Conservation (phyloP, 2,329 filamentous ascomycete genomes). For the Monosporascus cannonballus region DNA sequence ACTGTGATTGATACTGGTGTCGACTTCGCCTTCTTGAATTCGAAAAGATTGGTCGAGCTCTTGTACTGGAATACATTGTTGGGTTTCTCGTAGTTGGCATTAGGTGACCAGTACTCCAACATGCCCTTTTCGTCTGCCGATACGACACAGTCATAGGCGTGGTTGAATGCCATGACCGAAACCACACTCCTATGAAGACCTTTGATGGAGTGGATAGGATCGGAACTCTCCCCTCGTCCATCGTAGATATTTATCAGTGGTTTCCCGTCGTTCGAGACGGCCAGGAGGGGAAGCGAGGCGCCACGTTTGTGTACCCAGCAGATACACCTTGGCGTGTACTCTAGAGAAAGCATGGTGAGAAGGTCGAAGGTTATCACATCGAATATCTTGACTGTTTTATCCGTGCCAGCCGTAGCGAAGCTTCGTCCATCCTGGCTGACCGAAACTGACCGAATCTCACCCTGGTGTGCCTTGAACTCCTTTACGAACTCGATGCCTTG, state of each 20-base stretch:
- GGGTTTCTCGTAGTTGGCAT: conserved; percentile 79
- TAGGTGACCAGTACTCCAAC: conserved; percentile 93
- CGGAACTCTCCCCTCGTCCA: conserved; percentile 73
- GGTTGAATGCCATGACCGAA: conserved; percentile 82
- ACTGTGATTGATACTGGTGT: conserved; percentile 75
- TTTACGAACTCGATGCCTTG: conserved; percentile 96
- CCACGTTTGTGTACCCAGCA: conserved; percentile 91
- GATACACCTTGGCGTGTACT: conserved; percentile 68
- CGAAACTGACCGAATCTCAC: conserved; percentile 77
- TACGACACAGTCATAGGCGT: conserved; percentile 80
- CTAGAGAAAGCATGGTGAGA: conserved; percentile 72
- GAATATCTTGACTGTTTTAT: conserved; percentile 76
- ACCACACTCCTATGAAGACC: conserved; percentile 78
- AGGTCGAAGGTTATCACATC: conserved; percentile 84
- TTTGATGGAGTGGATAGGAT: conserved; percentile 70
- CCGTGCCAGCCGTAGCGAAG: conserved; percentile 80
- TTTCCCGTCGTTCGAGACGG: conserved; percentile 70
- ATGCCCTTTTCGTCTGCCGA: conserved; percentile 87
- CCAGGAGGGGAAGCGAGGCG: conserved; percentile 79
- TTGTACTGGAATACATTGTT: conserved; percentile 89
- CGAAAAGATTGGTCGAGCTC: conserved; percentile 88
- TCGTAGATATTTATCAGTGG: conserved; percentile 79
- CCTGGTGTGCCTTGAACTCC: conserved; percentile 86
- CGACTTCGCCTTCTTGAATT: conserved; percentile 94
- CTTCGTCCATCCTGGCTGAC: conserved; percentile 86